Evolutionary conservation across 2,329 filamentous ascomycete species (phyloP).

Genomic region (Metarhizium guizhouense): DNA sequence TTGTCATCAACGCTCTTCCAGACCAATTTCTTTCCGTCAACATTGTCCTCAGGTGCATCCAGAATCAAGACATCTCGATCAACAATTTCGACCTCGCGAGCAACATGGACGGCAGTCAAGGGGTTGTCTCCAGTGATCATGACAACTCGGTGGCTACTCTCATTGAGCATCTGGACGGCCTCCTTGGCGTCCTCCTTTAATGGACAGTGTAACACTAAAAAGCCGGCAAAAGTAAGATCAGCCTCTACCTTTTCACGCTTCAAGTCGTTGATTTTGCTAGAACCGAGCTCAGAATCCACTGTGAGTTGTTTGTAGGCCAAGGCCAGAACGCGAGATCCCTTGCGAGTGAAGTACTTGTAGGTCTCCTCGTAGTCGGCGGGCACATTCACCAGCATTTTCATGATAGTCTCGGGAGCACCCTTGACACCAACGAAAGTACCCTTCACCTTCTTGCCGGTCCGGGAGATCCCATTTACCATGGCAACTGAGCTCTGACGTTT

Average conservation of each 20-base stretch:
- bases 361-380: constrained; percentile 93
- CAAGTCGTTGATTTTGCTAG: constrained; percentile 81
- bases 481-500: constrained; percentile 95
- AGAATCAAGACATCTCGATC: constrained; percentile 92
- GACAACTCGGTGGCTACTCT: constrained; percentile 95
- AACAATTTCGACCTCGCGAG: constrained; percentile 92
- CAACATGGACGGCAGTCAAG: constrained; percentile 90
- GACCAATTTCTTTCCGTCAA: constrained; percentile 69
- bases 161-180: constrained; percentile 92
- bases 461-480: constrained; percentile 64
- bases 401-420: constrained; percentile 93
- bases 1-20: constrained; percentile 96
- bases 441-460: constrained; percentile 65
- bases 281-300: constrained; percentile 69
- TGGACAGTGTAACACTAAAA: constrained; percentile 89
- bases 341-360: constrained; percentile 94
- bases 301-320: constrained; percentile 91
- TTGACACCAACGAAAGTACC: constrained; percentile 94
- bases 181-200: constrained; percentile 94
- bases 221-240: constrained; percentile 81
- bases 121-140: constrained; percentile 99
- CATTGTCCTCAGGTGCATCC: constrained; percentile 86
- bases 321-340: constrained; percentile 87
- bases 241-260: constrained; percentile 89
- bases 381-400: constrained; percentile 77